phyloP scores from a whole-genome alignment of 2,329 filamentous ascomycete genomes.

The Pseudocercospora fijiensis region DNA sequence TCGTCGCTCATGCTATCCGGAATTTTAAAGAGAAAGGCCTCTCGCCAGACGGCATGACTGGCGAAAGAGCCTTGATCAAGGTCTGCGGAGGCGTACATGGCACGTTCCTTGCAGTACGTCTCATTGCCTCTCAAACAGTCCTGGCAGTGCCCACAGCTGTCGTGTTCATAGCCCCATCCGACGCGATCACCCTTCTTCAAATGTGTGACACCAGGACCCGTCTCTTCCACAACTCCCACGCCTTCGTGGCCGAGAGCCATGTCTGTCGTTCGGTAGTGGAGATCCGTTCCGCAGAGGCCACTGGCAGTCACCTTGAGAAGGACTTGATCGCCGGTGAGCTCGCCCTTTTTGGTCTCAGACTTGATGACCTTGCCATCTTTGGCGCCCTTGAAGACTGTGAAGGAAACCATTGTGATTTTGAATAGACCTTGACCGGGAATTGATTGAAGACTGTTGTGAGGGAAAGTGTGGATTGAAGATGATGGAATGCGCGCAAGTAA shows the following conservation, averaged over 20 bases:
- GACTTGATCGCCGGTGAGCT: conserved; percentile 56
- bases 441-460: neutral
- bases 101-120: conserved; percentile 46
- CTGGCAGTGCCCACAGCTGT: conserved; percentile 49
- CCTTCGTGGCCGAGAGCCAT: conserved; percentile 58
- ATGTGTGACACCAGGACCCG: conserved; percentile 48
- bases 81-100: conserved; percentile 47
- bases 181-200: conserved; percentile 55
- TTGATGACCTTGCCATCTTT: conserved; percentile 58
- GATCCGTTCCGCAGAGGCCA: conserved; percentile 63
- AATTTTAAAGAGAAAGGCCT: conserved; percentile 50
- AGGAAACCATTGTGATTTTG: conserved; percentile 40
- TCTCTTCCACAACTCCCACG: conserved; percentile 51
- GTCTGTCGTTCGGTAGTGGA: conserved; percentile 39
- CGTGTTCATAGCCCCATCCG: conserved; percentile 52
- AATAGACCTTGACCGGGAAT: neutral
- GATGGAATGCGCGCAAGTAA: neutral
- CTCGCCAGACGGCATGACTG: conserved; percentile 49
- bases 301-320: conserved; percentile 64
- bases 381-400: conserved; percentile 65
- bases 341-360: conserved; percentile 48
- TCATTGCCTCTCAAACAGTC: conserved; percentile 47
- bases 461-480: neutral
- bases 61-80: conserved; percentile 51
- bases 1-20: conserved; percentile 47